Percentiles rank a stretch among this genome's conserved stretches.
phyloP scores from a whole-genome alignment of 176 grass and related monocot genomes.

The Phoenix dactylifera region DNA sequence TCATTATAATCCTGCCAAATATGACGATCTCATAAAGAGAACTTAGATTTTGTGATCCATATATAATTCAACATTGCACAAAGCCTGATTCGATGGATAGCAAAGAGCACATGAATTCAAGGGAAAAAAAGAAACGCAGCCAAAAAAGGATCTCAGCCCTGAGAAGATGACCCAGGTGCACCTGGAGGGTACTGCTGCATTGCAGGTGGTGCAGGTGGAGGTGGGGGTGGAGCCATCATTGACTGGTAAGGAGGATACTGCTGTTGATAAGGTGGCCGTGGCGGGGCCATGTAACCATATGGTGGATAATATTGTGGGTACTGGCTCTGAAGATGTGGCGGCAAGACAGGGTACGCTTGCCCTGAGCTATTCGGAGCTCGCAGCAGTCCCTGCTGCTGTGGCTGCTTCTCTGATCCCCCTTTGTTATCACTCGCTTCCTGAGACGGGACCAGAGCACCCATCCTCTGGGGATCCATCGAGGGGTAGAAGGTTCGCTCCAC shows the following conservation, averaged over 20 bases:
- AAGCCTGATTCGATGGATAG: too few species aligned
- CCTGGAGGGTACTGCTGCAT: conserved; percentile 24
- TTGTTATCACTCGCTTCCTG: conserved; percentile 41
- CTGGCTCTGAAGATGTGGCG: conserved; percentile 58
- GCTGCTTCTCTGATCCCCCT: conserved; percentile 25
- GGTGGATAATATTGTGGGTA: conserved; percentile 54
- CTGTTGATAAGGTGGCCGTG: conserved; percentile 52
- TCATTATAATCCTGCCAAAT: too few species aligned
- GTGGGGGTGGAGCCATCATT: conserved; percentile 24
- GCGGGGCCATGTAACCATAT: conserved; percentile 52
- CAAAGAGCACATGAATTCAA: too few species aligned
- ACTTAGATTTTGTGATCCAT: too few species aligned
- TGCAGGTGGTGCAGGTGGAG: conserved; percentile 31
- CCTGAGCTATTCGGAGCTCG: not conserved
- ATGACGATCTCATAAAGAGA: too few species aligned
- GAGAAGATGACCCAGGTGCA: conserved; percentile 18
- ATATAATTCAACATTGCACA: too few species aligned
- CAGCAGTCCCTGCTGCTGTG: conserved; percentile 10
- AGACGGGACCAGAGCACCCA: conserved; percentile 65
- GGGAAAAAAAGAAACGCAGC: too few species aligned
- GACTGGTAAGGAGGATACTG: conserved; percentile 63
- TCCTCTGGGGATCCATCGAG: conserved; percentile 93
- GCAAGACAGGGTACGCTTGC: conserved; percentile 18
- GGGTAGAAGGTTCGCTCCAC: conserved; percentile 57
- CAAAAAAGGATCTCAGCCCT: conserved; percentile 18